Evolutionary conservation across 2,329 filamentous ascomycete genomes (phyloP).

Genomic region (Botryosphaeria dothidea): DNA sequence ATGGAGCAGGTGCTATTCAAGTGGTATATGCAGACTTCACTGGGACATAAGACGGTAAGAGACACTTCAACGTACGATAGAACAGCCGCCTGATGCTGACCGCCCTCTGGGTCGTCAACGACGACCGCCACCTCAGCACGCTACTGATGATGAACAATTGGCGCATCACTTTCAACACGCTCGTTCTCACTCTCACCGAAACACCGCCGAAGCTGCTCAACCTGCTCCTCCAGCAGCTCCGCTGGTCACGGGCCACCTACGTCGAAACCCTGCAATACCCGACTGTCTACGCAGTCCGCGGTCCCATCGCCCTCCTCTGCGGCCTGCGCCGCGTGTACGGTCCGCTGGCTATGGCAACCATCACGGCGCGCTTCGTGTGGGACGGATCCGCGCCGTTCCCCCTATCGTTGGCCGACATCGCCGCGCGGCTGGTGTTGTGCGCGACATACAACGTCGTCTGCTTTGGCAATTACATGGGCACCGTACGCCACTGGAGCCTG

Average conservation of each 20-base stretch:
- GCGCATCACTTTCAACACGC: constrained; percentile 36
- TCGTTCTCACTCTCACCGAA: constrained; percentile 39
- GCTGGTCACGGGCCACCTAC: constrained; percentile 39
- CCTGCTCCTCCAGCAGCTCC: constrained; percentile 41
- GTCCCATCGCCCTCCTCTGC: constrained; percentile 37
- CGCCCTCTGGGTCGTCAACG: constrained; percentile 34
- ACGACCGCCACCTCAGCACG: constrained; percentile 42
- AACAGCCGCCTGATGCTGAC: not conserved
- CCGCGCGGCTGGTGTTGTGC: constrained; percentile 25
- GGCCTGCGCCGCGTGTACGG: constrained; percentile 34
- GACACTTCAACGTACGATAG: not conserved
- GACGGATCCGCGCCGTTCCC: constrained; percentile 30
- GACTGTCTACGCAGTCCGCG: constrained; percentile 35
- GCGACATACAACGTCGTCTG: constrained; percentile 25
- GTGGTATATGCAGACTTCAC: constrained; percentile 40
- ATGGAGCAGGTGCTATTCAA: constrained; percentile 33
- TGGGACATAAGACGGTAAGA: constrained; percentile 35
- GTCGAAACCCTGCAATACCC: constrained; percentile 40
- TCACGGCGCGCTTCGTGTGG: constrained; percentile 33
- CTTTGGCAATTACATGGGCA: too few relatives aligned
- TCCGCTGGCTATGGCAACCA: too few relatives aligned
- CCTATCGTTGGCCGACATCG: constrained; percentile 32
- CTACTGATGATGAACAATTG: constrained; percentile 36
- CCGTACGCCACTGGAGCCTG: constrained; percentile 27
- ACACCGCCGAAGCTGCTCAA: constrained; percentile 36